These are phyloP conservation scores for Mucor lusitanicus DNA, from an alignment of 371 early-diverging fungal genomes.

Conservation along the genomic window DNA sequence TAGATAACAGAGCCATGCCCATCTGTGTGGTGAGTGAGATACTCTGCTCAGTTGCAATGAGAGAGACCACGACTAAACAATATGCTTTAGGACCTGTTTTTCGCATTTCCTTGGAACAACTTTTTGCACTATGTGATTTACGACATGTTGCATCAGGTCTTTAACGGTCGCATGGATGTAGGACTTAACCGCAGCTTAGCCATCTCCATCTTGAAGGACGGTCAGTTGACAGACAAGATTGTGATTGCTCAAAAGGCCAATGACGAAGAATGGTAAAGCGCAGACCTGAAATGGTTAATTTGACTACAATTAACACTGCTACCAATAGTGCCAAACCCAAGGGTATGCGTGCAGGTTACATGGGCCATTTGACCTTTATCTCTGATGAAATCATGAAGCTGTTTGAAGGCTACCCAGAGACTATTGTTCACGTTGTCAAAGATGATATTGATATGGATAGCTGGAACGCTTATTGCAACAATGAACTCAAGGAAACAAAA, in stretches of 20 bases:
- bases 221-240: conserved; percentile 48
- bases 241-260: conserved; percentile 42
- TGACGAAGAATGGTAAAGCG: conserved; percentile 38
- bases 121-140: conserved; percentile 95
- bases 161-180: conserved; percentile 77
- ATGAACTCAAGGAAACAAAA: conserved; percentile 78
- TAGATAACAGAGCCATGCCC: conserved; percentile 51
- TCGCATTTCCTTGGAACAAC: conserved; percentile 93
- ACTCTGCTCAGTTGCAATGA: neutral
- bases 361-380: conserved; percentile 97
- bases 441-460: conserved; percentile 72
- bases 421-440: conserved; percentile 54
- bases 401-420: conserved; percentile 69
- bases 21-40: neutral
- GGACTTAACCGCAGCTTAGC: conserved; percentile 70
- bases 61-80: neutral
- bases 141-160: conserved; percentile 94
- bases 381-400: conserved; percentile 91
- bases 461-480: conserved; percentile 86
- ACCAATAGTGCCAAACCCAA: conserved; percentile 66
- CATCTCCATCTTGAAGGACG: conserved; percentile 81
- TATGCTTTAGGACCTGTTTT: conserved; percentile 52
- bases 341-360: conserved; percentile 92
- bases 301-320: neutral
- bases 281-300: neutral